These are phyloP conservation scores for Amanita fuliginea DNA, from an alignment of 768 basidiomycete species.

Conservation along the genomic window DNA sequence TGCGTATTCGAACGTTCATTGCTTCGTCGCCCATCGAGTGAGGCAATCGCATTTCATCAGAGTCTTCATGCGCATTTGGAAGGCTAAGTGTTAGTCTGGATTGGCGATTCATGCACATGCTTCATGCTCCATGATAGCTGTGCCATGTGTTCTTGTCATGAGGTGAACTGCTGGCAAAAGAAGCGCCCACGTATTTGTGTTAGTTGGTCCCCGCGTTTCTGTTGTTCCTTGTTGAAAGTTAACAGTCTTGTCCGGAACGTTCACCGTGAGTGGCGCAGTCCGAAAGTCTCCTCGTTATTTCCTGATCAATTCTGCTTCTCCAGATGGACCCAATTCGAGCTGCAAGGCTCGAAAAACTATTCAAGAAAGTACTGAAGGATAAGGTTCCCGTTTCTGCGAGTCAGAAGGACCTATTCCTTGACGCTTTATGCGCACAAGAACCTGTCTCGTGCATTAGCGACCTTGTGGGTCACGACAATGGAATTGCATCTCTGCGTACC, in stretches of 20 bases:
- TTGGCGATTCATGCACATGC: neutral
- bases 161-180: neutral
- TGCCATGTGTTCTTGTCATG: too few species aligned
- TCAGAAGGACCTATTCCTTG: constrained; percentile 21
- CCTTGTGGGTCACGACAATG: constrained; percentile 20
- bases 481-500: constrained; percentile 22
- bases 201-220: neutral
- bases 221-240: neutral
- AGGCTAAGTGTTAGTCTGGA: too few species aligned
- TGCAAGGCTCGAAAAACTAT: constrained; percentile 1
- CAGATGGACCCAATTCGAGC: constrained; percentile 1
- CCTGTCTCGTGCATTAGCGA: constrained; percentile 22
- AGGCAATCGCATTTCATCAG: too few species aligned
- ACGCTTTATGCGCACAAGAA: constrained; percentile 30
- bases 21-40: too few species aligned
- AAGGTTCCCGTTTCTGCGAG: neutral
- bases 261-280: neutral
- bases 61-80: too few species aligned
- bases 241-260: neutral
- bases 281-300: neutral
- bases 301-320: neutral
- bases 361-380: neutral
- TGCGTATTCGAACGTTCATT: too few species aligned
- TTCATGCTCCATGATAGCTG: too few species aligned
- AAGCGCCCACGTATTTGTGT: neutral